A percentile compares a stretch with the other conserved stretches of the same genome.
These are phyloP conservation scores for Tuber magnatum DNA, from an alignment of 495 filamentous ascomycete species.

Conservation along the genomic window DNA sequence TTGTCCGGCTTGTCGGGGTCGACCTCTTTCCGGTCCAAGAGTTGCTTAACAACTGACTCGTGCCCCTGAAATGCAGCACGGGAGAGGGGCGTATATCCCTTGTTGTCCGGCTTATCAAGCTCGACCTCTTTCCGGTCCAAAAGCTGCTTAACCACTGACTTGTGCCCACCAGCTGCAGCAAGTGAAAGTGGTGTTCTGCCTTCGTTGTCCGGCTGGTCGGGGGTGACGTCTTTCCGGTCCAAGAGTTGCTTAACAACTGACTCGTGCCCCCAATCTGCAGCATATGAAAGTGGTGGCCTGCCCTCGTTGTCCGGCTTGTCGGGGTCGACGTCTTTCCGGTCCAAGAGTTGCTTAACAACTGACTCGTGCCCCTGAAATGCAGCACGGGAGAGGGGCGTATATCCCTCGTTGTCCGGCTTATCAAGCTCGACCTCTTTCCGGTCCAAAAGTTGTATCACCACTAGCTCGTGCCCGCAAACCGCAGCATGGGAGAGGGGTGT, in stretches of 20 bases:
- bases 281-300: not conserved
- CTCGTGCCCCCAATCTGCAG: not conserved
- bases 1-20: too few relatives aligned
- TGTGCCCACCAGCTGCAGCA: too few relatives aligned
- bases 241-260: constrained; percentile 18
- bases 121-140: too few relatives aligned
- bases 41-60: too few relatives aligned
- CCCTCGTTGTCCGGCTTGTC: not conserved
- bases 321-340: not conserved
- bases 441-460: not conserved
- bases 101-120: too few relatives aligned
- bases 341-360: not conserved
- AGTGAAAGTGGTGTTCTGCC: too few relatives aligned
- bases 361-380: not conserved
- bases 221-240: too few relatives aligned
- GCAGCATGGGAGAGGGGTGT: not conserved
- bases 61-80: too few relatives aligned
- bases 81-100: too few relatives aligned
- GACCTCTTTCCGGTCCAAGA: too few relatives aligned
- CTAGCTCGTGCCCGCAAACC: constrained; percentile 12
- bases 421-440: not conserved
- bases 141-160: too few relatives aligned
- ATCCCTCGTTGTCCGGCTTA: constrained; percentile 8
- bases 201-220: too few relatives aligned
- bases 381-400: not conserved